These are phyloP conservation scores for Quercus suber DNA, from an alignment of 306 rosid species.

Conservation along the genomic window DNA sequence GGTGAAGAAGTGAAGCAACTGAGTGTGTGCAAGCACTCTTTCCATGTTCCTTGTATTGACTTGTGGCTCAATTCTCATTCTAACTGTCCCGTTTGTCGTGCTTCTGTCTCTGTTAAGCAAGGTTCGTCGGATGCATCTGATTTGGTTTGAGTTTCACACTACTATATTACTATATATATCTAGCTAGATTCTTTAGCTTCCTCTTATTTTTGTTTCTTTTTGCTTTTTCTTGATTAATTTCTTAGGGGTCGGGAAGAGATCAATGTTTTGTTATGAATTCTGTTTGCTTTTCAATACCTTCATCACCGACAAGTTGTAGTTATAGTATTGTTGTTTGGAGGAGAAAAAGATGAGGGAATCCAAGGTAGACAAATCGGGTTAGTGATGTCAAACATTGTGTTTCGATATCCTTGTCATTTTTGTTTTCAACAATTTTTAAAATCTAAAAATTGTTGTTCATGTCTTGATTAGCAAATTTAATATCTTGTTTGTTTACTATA, in stretches of 20 bases:
- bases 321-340: not conserved
- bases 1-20: conserved; percentile 68
- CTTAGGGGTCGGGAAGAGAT: not conserved
- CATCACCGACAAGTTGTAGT: not conserved
- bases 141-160: conserved; percentile 57
- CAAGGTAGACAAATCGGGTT: not conserved
- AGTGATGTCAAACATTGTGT: not conserved
- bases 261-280: not conserved
- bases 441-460: too few species aligned
- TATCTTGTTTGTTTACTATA: too few species aligned
- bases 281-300: not conserved
- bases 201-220: not conserved
- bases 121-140: conserved; percentile 40
- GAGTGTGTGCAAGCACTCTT: conserved; percentile 64
- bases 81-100: conserved; percentile 79
- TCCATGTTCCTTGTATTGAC: conserved; percentile 62
- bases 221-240: not conserved
- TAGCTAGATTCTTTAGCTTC: not conserved
- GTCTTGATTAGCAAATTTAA: too few species aligned
- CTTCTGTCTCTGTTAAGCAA: conserved; percentile 38
- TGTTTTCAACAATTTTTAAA: not conserved
- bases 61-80: conserved; percentile 62
- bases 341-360: not conserved
- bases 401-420: not conserved
- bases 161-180: too few species aligned